Conservation (phyloP, 2,329 filamentous ascomycete genomes). For the Acephala macrosclerotiorum region DNA sequence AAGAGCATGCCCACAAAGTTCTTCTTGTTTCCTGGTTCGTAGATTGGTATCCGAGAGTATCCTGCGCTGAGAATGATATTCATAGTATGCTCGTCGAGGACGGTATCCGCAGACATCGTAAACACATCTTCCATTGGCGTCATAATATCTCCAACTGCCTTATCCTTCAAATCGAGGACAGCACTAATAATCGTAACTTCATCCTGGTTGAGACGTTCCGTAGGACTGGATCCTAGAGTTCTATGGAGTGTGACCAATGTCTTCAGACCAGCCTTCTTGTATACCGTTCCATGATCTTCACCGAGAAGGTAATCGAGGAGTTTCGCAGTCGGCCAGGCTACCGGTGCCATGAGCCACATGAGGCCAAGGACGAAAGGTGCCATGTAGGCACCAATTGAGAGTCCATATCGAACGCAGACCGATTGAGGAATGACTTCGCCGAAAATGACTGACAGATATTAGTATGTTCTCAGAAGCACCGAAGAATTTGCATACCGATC, state of each 20-base stretch:
- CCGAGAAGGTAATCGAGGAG: conserved; percentile 92
- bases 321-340: conserved; percentile 95
- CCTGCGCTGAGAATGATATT: conserved; percentile 91
- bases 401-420: conserved; percentile 92
- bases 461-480: conserved; percentile 30
- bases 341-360: conserved; percentile 90
- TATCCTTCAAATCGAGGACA: conserved; percentile 94
- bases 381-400: conserved; percentile 95
- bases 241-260: conserved; percentile 95
- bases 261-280: conserved; percentile 98
- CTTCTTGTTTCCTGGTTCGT: conserved; percentile 80
- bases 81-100: conserved; percentile 94
- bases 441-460: conserved; percentile 79
- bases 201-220: conserved; percentile 91
- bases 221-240: conserved; percentile 81
- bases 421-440: conserved; percentile 97
- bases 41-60: conserved; percentile 95
- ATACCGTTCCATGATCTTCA: conserved; percentile 93
- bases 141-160: conserved; percentile 95
- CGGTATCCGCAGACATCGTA: conserved; percentile 92
- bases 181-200: conserved; percentile 99
- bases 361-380: conserved; percentile 83
- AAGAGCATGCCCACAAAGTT: conserved; percentile 98
- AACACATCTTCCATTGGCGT: conserved; percentile 98
- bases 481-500: conserved; percentile 71